A percentile compares a stretch with the other conserved stretches of the same genome.
Conservation (phyloP, 2,329 filamentous ascomycete species). For the Colletotrichum echinochloae region DNA sequence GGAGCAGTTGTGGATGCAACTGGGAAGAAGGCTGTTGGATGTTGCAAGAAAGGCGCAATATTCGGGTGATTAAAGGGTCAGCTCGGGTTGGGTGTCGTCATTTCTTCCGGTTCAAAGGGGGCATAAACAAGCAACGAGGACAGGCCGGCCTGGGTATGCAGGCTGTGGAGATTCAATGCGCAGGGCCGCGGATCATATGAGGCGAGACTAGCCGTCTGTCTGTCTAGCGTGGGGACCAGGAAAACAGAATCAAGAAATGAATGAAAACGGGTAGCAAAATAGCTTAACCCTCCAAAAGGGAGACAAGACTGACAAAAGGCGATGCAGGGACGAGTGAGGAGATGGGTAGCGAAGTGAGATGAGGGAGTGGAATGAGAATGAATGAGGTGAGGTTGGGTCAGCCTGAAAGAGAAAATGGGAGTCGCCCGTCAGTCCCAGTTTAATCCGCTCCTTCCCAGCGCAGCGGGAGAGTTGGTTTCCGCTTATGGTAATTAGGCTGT, state of each 20-base stretch:
- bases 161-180: constrained; percentile 12
- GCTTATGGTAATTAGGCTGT: neutral
- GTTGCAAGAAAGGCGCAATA: constrained; percentile 23
- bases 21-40: constrained; percentile 21
- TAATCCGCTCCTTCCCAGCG: constrained; percentile 14
- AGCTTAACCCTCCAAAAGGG: constrained; percentile 19
- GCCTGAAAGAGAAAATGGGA: constrained; percentile 18
- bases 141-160: neutral
- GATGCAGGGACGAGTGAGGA: constrained; percentile 8
- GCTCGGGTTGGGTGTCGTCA: constrained; percentile 38
- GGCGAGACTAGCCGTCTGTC: neutral
- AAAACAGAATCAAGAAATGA: constrained; percentile 11
- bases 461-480: neutral
- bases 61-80: constrained; percentile 24
- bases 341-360: constrained; percentile 24
- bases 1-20: constrained; percentile 12
- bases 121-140: constrained; percentile 18
- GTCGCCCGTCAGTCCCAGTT: constrained; percentile 29
- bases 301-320: constrained; percentile 1
- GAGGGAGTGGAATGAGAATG: constrained; percentile 27
- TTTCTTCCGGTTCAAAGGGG: constrained; percentile 33
- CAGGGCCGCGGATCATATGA: constrained; percentile 11
- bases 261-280: constrained; percentile 10
- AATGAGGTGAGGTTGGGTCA: constrained; percentile 19
- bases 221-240: neutral